Percentiles rank a stretch among this genome's conserved stretches.
phyloP scores from a whole-genome alignment of 805 yeast genomes.

The Ogataea henricii region DNA sequence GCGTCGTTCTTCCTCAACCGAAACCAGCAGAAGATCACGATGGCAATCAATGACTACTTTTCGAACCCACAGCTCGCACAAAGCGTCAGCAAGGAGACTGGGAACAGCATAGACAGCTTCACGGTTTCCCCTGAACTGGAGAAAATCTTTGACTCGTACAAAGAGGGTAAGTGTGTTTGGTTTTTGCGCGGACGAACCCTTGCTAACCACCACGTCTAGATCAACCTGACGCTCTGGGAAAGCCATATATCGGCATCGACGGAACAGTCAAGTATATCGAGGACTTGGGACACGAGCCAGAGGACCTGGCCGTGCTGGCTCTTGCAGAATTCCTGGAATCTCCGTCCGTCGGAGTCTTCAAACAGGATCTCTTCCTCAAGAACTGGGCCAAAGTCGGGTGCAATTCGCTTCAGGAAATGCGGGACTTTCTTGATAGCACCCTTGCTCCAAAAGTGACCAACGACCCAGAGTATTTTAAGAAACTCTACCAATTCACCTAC shows the following conservation, averaged over 20 bases:
- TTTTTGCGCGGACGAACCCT: background rate
- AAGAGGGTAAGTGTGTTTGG: slow-evolving; percentile 22
- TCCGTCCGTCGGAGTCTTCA: slow-evolving; percentile 66
- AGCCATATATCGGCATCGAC: slow-evolving; percentile 61
- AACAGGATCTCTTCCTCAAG: slow-evolving; percentile 47
- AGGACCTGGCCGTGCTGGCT: slow-evolving; percentile 69
- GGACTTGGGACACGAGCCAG: slow-evolving; percentile 72
- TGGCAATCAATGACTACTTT: slow-evolving; percentile 30
- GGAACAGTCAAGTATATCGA: slow-evolving; percentile 72
- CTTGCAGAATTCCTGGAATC: slow-evolving; percentile 69
- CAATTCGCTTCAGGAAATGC: slow-evolving; percentile 50
- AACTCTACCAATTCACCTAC: slow-evolving; percentile 73
- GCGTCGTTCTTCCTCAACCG: slow-evolving; percentile 37
- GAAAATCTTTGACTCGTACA: slow-evolving; percentile 37
- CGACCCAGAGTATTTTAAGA: slow-evolving; percentile 48
- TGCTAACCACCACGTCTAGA: slow-evolving; percentile 9
- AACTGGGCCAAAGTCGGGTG: slow-evolving; percentile 53
- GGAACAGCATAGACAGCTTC: background rate
- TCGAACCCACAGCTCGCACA: slow-evolving; percentile 21
- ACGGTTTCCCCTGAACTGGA: slow-evolving; percentile 23
- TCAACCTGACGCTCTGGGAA: slow-evolving; percentile 28
- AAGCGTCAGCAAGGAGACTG: slow-evolving; percentile 8
- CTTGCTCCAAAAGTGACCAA: slow-evolving; percentile 36
- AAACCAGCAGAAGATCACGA: slow-evolving; percentile 22
- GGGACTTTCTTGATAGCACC: slow-evolving; percentile 30